Base-by-base conservation (phyloP, 306 rosid genomes). In the Quercus gilva region DNA sequence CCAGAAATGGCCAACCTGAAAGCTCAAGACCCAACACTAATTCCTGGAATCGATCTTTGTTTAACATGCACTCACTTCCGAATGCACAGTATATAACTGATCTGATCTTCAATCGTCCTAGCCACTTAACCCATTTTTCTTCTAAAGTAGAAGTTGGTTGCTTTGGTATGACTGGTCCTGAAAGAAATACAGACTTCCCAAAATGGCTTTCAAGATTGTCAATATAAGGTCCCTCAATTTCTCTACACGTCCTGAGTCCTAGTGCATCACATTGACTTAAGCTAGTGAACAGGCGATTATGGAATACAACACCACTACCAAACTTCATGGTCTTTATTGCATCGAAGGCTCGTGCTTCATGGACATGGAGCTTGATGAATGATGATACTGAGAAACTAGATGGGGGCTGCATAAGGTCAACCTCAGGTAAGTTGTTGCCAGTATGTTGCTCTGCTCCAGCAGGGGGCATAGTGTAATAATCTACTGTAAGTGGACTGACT, bases 1-100 rank as follows among this genome's bases (percentile, higher is more conserved):
- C 45, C 12, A 41, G 45, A 41, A 41, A 7, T 41, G 45, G 45
- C 45, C 12, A 41, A 41, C 45, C 12, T 8, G 45, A 41, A 41
- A 41, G 45, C 45, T 41, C 11, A 41, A 41, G 11, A 8, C 45
- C 45, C 45, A 41, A 41, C 45, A 41, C 12, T 41, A 41, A 41
- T 41, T 41, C 45, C 45, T 41, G 3, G 45, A 41, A 41, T 41
- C 8, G 76, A 1, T 74, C n/a, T 53, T 67, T 74, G 21, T 51
- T 52, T 71, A 86, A 65, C 31, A 13, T 74, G 78, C 85, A 80
- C 20, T 86, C 83, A 74, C 82, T 80, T 51, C 87, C 89, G 71
- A 86, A 75, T 43, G 83, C 76, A 57, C 89, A 80, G 20, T 41
- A 41, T 41, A 41, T 8, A 8, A 41, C 45, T 41, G 12, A 41